These are phyloP conservation scores for Eucalyptus shirleyi DNA, from an alignment of 345 rosid species.

Conservation along the genomic window DNA sequence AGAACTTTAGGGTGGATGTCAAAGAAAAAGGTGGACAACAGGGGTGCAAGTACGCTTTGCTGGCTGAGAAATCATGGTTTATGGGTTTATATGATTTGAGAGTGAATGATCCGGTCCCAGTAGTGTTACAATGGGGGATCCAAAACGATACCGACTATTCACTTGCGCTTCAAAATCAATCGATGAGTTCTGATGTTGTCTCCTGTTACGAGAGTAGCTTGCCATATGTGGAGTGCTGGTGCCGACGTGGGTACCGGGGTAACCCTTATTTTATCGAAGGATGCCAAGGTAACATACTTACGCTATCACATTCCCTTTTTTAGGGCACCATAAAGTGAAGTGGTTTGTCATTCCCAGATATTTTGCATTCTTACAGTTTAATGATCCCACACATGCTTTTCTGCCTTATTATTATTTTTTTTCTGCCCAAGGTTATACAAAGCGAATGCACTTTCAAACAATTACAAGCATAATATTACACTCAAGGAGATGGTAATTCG, in stretches of 20 bases:
- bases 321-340: too few relatives aligned
- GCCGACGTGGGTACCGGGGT: not conserved
- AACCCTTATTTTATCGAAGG: not conserved
- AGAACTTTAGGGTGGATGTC: not conserved
- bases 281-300: not conserved
- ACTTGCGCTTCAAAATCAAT: accelerated
- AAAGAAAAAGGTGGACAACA: too few relatives aligned
- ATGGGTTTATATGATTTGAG: not conserved
- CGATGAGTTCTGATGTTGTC: not conserved
- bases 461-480: too few relatives aligned
- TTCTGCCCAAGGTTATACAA: too few relatives aligned
- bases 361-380: too few relatives aligned
- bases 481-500: too few relatives aligned
- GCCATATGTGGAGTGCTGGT: not conserved
- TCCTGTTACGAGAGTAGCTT: accelerated
- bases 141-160: not conserved
- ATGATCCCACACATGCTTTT: too few relatives aligned
- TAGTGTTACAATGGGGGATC: not conserved
- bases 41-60: not conserved
- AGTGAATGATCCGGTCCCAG: not conserved
- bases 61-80: not conserved
- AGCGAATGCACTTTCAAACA: too few relatives aligned
- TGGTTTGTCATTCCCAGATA: too few relatives aligned
- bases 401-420: too few relatives aligned
- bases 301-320: not conserved